phyloP scores from a whole-genome alignment of 805 yeast species.

The Candida oleophila region DNA sequence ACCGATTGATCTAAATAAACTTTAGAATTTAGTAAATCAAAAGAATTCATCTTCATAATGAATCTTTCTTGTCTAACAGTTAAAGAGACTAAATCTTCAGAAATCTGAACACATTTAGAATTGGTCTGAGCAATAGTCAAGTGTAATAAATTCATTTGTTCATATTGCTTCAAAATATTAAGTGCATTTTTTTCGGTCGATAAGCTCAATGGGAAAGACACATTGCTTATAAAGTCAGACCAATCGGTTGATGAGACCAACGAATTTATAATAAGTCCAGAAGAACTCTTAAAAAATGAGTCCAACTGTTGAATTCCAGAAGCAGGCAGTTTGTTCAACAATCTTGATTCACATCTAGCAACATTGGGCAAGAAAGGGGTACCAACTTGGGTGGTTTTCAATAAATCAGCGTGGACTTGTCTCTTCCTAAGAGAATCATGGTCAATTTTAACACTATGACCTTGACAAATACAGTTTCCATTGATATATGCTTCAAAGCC shows the following conservation, averaged over 20 bases:
- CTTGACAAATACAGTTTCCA: slow-evolving; percentile 5
- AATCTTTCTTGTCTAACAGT: slow-evolving; percentile 16
- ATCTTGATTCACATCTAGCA: neutral
- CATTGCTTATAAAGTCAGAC: neutral
- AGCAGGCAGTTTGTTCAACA: neutral
- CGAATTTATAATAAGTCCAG: neutral
- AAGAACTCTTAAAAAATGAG: neutral
- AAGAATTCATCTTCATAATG: slow-evolving; percentile 14
- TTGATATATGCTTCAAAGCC: slow-evolving; percentile 6
- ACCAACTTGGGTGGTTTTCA: neutral
- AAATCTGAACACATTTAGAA: slow-evolving; percentile 5
- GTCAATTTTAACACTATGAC: slow-evolving; percentile 7
- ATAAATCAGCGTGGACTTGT: slow-evolving; percentile 14
- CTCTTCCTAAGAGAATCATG: slow-evolving; percentile 16
- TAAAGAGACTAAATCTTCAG: slow-evolving; percentile 16
- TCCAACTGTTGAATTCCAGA: neutral
- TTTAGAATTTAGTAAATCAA: slow-evolving; percentile 16
- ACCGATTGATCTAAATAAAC: slow-evolving; percentile 8
- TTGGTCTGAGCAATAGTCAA: slow-evolving; percentile 5
- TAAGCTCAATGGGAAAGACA: neutral
- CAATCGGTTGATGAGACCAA: neutral
- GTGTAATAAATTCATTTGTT: slow-evolving; percentile 6
- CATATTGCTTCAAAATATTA: slow-evolving; percentile 4
- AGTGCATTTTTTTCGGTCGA: neutral
- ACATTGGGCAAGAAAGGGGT: neutral